phyloP scores from a whole-genome alignment of 805 yeast genomes.

The Scheffersomyces stipitis region DNA sequence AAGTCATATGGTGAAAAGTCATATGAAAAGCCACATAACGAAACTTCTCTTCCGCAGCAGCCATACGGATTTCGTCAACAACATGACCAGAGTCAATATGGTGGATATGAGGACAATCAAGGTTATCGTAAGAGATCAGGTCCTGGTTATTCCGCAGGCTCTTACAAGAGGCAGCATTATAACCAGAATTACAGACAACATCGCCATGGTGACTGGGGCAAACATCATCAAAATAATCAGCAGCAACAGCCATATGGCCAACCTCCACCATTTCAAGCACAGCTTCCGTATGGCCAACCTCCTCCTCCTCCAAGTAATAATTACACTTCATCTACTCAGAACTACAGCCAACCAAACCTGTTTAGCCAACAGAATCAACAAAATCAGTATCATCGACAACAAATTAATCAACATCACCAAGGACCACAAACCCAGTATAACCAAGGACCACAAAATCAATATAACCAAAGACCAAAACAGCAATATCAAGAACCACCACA shows the following conservation, averaged over 20 bases:
- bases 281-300: constrained; percentile 1
- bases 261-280: constrained; percentile 1
- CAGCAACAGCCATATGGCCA: constrained; percentile 2
- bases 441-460: constrained; percentile 1
- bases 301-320: background rate
- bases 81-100: background rate
- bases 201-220: no score
- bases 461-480: constrained; percentile 1
- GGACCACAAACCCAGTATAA: background rate
- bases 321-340: background rate
- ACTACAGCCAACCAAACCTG: background rate
- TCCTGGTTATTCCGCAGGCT: background rate
- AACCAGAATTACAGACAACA: no score
- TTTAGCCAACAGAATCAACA: constrained; percentile 2
- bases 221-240: no score
- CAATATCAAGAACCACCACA: constrained; percentile 1
- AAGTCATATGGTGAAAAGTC: background rate
- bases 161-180: no score
- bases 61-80: background rate
- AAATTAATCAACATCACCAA: constrained; percentile 1
- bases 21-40: background rate
- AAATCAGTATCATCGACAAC: constrained; percentile 1
- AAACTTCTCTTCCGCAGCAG: background rate
- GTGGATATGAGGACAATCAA: background rate
- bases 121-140: background rate